Conservation (phyloP, 768 basidiomycete genomes). For the Tephrocybe sp. region DNA sequence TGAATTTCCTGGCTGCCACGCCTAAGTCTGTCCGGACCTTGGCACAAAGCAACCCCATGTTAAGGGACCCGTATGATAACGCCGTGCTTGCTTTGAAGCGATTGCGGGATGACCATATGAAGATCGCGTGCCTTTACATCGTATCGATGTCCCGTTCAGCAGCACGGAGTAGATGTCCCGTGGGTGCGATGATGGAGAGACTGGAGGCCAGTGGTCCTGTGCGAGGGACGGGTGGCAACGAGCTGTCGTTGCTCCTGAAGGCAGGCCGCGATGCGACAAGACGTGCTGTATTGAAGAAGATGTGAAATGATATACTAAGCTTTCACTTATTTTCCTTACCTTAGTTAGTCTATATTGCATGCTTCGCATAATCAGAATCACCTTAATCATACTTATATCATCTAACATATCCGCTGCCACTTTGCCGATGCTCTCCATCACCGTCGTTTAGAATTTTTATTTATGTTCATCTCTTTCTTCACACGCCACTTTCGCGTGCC, state of each 20-base stretch:
- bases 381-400: constrained; percentile 12
- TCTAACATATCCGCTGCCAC: constrained; percentile 4
- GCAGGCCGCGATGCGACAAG: constrained; percentile 85
- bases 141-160: constrained; percentile 75
- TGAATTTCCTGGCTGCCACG: constrained; percentile 58
- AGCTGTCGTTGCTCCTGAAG: constrained; percentile 79
- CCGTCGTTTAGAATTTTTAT: too few relatives aligned
- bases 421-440: background rate
- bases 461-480: too few relatives aligned
- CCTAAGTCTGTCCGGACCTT: constrained; percentile 63
- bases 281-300: constrained; percentile 51
- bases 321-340: constrained; percentile 11
- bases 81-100: constrained; percentile 78
- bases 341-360: constrained; percentile 16
- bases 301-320: constrained; percentile 12
- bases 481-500: constrained; percentile 20
- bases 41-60: constrained; percentile 51
- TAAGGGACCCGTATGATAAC: constrained; percentile 75
- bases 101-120: constrained; percentile 86
- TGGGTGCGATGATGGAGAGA: constrained; percentile 51
- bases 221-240: constrained; percentile 89
- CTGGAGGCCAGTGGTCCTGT: constrained; percentile 48
- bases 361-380: constrained; percentile 1
- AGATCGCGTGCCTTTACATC: constrained; percentile 84
- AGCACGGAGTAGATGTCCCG: constrained; percentile 45